phyloP scores from a whole-genome alignment of 179 eudicot genomes.

The Gypsophila paniculata region DNA sequence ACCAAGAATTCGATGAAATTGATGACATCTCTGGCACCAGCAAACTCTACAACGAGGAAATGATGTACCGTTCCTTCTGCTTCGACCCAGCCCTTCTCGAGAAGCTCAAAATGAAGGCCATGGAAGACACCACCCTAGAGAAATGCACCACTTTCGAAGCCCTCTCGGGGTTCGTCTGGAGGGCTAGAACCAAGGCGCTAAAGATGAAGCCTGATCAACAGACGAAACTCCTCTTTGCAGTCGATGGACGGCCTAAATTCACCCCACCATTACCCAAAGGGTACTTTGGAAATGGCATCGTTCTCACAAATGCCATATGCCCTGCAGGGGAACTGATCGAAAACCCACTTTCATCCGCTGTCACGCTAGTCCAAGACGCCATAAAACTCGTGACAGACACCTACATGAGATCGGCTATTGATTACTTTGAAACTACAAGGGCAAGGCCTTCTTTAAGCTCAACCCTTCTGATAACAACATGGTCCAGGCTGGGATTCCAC shows the following conservation, averaged over 20 bases:
- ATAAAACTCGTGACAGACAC: slow-evolving; percentile 38
- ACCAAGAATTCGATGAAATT: slow-evolving; percentile 43
- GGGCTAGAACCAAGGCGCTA: slow-evolving; percentile 44
- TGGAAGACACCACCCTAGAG: slow-evolving; percentile 30
- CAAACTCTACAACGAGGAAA: slow-evolving; percentile 29
- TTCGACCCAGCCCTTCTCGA: slow-evolving; percentile 35
- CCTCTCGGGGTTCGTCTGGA: slow-evolving; percentile 52
- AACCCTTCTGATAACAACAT: slow-evolving; percentile 43
- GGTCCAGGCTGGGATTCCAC: slow-evolving; percentile 48
- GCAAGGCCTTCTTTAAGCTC: slow-evolving; percentile 42
- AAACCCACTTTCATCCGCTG: slow-evolving; percentile 38
- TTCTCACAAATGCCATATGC: slow-evolving; percentile 40
- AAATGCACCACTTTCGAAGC: slow-evolving; percentile 50
- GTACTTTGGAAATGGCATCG: slow-evolving; percentile 52
- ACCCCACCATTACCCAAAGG: slow-evolving; percentile 46
- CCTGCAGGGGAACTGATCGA: slow-evolving; percentile 39
- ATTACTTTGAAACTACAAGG: slow-evolving; percentile 41
- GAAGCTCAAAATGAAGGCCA: slow-evolving; percentile 37
- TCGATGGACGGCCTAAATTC: slow-evolving; percentile 44
- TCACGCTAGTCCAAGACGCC: slow-evolving; percentile 42
- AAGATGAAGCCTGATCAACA: slow-evolving; percentile 38
- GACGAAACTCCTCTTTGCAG: slow-evolving; percentile 47
- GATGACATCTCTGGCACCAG: slow-evolving; percentile 32
- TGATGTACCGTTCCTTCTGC: slow-evolving; percentile 39
- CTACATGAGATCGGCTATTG: slow-evolving; percentile 48